Conservation (phyloP, 2,329 filamentous ascomycete genomes). For the Pseudogymnoascus destructans region DNA sequence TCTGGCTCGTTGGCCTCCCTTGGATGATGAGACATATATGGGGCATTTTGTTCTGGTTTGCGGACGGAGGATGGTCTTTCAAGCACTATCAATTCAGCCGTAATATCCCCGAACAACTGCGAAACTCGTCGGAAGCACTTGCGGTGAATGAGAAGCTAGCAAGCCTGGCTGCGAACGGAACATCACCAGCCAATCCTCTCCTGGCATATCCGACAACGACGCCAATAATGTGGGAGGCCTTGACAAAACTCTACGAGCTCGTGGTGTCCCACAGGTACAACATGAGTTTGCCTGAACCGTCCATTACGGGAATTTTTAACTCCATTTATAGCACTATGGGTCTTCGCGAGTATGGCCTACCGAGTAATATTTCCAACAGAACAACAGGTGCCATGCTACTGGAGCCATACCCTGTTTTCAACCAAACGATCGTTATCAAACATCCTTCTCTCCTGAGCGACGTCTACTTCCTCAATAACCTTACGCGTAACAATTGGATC, state of each 20-base stretch:
- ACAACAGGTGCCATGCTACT: not conserved
- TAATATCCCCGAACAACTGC: constrained; percentile 7
- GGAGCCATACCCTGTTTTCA: constrained; percentile 2
- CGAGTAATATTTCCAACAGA: not conserved
- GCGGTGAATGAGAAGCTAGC: constrained; percentile 20
- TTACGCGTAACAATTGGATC: constrained; percentile 56
- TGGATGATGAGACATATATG: constrained; percentile 86
- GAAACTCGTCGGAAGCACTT: constrained; percentile 15
- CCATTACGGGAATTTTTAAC: not conserved
- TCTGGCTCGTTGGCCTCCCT: constrained; percentile 83
- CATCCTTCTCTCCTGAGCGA: constrained; percentile 41
- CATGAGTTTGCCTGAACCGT: not conserved
- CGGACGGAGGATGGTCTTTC: constrained; percentile 25
- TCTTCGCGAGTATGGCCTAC: not conserved
- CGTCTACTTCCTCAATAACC: constrained; percentile 41
- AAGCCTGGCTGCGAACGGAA: constrained; percentile 21
- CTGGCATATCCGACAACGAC: constrained; percentile 27
- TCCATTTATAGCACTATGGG: not conserved
- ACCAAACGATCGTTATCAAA: not conserved
- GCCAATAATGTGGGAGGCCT: constrained; percentile 18
- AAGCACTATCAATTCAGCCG: constrained; percentile 11
- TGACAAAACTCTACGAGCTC: not conserved
- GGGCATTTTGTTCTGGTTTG: constrained; percentile 79
- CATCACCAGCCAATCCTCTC: constrained; percentile 21
- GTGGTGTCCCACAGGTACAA: not conserved